Conservation (phyloP, 495 filamentous ascomycete genomes). For the Aspergillus taichungensis region DNA sequence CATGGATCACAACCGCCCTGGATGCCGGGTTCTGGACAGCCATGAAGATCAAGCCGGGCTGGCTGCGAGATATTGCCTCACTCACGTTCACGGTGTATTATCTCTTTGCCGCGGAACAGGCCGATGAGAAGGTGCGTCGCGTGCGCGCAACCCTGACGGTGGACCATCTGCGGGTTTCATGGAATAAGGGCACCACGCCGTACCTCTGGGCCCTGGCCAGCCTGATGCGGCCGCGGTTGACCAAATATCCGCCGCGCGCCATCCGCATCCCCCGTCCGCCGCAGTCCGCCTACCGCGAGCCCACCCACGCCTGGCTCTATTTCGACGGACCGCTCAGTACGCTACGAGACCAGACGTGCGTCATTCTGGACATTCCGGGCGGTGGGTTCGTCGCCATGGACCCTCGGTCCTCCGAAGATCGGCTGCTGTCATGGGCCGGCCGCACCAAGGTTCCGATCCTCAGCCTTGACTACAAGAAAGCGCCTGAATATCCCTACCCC, state of each 20-base stretch:
- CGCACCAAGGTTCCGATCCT: conserved; percentile 76
- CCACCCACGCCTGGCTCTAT: conserved; percentile 84
- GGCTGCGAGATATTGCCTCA: conserved; percentile 72
- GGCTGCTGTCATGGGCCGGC: conserved; percentile 81
- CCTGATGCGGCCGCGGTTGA: conserved; percentile 68
- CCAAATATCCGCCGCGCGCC: conserved; percentile 65
- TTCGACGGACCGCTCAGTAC: conserved; percentile 80
- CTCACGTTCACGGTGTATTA: conserved; percentile 84
- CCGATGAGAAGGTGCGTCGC: conserved; percentile 94
- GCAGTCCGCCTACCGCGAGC: conserved; percentile 70
- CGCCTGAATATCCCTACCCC: conserved; percentile 90
- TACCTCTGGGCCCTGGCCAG: conserved; percentile 63
- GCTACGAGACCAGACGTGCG: conserved; percentile 62
- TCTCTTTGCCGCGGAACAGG: conserved; percentile 82
- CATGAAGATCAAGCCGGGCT: conserved; percentile 79
- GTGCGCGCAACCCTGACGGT: conserved; percentile 78
- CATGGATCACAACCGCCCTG: conserved; percentile 90
- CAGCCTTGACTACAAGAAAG: conserved; percentile 89
- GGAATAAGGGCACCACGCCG: conserved; percentile 87
- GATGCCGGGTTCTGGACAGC: conserved; percentile 98
- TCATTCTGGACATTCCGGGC: conserved; percentile 89
- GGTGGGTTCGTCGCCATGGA: conserved; percentile 96
- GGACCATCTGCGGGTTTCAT: conserved; percentile 86
- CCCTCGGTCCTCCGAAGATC: conserved; percentile 84
- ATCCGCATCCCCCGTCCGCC: conserved; percentile 75